phyloP scores from a whole-genome alignment of 768 basidiomycete genomes.

The Pleurotus platypus region DNA sequence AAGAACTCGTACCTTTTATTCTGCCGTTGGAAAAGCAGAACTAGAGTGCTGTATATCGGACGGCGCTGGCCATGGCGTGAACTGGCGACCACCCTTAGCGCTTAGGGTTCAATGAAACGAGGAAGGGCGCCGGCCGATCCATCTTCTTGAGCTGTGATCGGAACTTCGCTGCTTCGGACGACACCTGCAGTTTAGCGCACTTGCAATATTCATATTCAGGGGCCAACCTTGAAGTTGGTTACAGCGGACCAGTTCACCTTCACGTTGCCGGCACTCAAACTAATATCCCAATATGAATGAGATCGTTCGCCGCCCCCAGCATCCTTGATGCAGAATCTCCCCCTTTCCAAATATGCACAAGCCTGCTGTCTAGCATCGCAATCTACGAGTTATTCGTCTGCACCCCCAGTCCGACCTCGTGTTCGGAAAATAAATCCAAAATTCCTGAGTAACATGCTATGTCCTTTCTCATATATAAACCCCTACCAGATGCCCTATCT shows the following conservation, averaged over 20 bases:
- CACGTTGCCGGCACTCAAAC: slow-evolving; percentile 1
- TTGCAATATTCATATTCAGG: not conserved
- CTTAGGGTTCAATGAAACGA: not conserved
- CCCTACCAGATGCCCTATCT: not conserved
- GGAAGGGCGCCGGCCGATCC: not conserved
- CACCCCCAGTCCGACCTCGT: slow-evolving; percentile 3
- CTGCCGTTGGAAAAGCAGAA: no score
- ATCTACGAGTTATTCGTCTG: not conserved
- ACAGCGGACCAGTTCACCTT: slow-evolving; percentile 1
- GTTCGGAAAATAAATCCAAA: slow-evolving; percentile 8
- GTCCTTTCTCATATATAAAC: slow-evolving; percentile 13
- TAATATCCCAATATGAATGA: slow-evolving; percentile 6
- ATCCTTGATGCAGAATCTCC: not conserved
- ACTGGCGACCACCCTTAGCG: no score
- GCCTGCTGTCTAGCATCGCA: not conserved
- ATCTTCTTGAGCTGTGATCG: not conserved
- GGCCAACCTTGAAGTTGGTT: not conserved
- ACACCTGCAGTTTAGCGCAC: not conserved
- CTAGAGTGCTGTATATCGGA: no score
- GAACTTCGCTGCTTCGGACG: not conserved
- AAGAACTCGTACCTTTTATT: no score
- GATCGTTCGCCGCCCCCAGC: slow-evolving; percentile 4
- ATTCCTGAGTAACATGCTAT: slow-evolving; percentile 6
- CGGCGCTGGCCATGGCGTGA: no score
- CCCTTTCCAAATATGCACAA: not conserved